phyloP scores from a whole-genome alignment of 148 eudicot genomes.

The Camellia lanceoleosa region DNA sequence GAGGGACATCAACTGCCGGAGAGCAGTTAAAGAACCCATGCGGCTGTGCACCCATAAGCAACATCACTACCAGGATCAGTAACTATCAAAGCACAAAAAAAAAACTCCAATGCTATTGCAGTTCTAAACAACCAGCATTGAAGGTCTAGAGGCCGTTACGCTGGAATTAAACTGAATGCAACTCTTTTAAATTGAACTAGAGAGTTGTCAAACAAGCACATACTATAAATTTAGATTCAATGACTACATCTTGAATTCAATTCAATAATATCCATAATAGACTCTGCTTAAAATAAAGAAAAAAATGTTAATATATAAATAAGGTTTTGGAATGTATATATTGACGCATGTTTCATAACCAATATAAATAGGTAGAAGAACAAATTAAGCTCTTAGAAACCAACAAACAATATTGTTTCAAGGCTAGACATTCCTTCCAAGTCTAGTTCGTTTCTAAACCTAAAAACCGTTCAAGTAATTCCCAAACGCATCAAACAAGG shows the following conservation, averaged over 20 bases:
- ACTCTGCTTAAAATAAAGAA: neutral
- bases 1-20: slow-evolving; percentile 62
- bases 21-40: slow-evolving; percentile 63
- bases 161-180: no score
- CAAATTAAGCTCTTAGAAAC: neutral
- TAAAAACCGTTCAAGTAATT: neutral
- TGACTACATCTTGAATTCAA: neutral
- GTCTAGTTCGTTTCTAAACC: neutral
- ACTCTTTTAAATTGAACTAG: no score
- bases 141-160: no score
- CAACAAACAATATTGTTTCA: neutral
- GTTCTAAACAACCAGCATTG: no score
- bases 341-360: no score
- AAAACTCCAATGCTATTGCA: no score
- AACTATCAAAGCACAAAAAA: no score
- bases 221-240: no score
- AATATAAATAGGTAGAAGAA: neutral
- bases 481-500: neutral
- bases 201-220: no score
- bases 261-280: neutral
- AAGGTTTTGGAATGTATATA: no score
- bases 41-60: slow-evolving; percentile 37
- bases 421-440: neutral
- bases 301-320: no score
- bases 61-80: no score